These are phyloP conservation scores for Decorospora gaudefroyi DNA, from an alignment of 2,329 filamentous ascomycete species.

Conservation along the genomic window DNA sequence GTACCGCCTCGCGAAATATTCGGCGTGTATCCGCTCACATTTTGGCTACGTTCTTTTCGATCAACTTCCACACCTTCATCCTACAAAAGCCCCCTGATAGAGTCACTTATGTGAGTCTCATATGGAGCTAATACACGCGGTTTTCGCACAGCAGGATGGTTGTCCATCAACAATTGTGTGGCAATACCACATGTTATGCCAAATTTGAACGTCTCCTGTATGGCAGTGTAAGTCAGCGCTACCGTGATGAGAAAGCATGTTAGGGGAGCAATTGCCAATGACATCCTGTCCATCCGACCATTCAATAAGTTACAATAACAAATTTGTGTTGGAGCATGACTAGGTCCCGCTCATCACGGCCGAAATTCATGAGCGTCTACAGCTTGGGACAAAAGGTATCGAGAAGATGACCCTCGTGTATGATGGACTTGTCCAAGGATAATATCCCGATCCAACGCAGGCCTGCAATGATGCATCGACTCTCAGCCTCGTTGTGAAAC, in stretches of 20 bases:
- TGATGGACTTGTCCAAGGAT: not conserved
- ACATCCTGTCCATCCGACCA: no score
- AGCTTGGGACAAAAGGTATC: not conserved
- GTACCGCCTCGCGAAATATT: no score
- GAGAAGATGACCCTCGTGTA: not conserved
- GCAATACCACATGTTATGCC: slow-evolving; percentile 13
- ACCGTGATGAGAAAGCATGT: no score
- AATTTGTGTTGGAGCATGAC: not conserved
- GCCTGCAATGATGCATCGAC: not conserved
- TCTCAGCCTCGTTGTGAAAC: not conserved
- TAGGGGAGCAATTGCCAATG: no score
- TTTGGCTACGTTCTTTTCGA: not conserved
- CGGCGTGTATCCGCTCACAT: no score
- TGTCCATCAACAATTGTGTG: slow-evolving; percentile 11
- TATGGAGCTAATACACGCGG: slow-evolving; percentile 6
- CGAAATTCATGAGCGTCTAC: not conserved
- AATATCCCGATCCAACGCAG: not conserved
- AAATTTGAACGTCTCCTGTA: not conserved
- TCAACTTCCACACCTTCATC: not conserved
- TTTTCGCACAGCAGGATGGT: slow-evolving; percentile 10
- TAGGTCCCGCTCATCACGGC: not conserved
- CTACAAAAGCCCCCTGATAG: not conserved
- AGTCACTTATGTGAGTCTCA: not conserved
- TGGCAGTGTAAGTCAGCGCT: not conserved
- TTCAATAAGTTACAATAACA: no score